Conservation (phyloP, 768 basidiomycete species). For the Termitomyces heimii region DNA sequence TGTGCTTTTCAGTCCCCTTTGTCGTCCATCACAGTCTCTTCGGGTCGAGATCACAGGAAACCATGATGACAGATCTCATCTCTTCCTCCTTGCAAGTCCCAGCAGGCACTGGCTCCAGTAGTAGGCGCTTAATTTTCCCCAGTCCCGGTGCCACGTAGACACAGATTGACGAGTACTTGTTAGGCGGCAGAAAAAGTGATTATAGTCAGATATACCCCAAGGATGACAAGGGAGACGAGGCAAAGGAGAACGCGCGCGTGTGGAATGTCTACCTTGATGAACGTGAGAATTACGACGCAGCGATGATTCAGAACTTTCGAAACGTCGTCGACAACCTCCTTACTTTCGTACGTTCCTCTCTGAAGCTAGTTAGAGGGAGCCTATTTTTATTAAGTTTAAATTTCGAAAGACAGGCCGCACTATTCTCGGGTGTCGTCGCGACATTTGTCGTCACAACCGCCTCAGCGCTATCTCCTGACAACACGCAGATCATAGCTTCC, state of each 20-base stretch:
- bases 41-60: neutral
- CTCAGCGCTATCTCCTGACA: neutral
- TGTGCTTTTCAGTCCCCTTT: neutral
- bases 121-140: neutral
- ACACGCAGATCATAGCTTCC: neutral
- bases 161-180: neutral
- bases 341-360: neutral
- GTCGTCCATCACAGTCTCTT: neutral
- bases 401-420: neutral
- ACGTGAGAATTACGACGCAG: neutral
- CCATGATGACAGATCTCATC: neutral
- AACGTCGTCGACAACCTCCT: neutral
- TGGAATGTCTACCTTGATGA: neutral
- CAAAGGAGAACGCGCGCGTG: neutral
- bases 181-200: neutral
- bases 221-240: neutral
- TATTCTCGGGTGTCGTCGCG: neutral
- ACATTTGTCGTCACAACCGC: neutral
- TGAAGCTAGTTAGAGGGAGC: neutral
- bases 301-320: neutral
- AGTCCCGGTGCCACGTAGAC: neutral
- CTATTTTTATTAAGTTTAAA: neutral
- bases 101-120: neutral
- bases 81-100: neutral
- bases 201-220: neutral